Evolutionary conservation across 1,284 basidiomycete genomes (phyloP), one percentile per base, ranked within the genome.

Genomic region (Austropuccinia psidii): DNA sequence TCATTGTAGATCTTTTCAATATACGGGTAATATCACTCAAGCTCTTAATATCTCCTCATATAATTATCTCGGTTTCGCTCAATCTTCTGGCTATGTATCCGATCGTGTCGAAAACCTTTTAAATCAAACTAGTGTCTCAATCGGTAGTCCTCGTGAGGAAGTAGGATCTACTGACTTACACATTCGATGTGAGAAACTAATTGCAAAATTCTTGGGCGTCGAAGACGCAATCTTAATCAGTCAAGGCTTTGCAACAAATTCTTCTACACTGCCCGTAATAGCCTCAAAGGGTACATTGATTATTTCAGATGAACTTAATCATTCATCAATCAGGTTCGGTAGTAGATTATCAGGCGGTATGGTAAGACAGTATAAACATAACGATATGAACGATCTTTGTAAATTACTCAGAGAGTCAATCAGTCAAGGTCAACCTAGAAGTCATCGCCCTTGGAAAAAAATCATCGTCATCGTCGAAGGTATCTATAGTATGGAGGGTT

Each of bases 41-140:
- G 90, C 89, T 0, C 88, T 99, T 78, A 99, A 99, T 82, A 89
- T 98, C 77, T 95, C 93, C 9, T 97, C 93, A 5, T 98, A 99
- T 85, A 99, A 99, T 83, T 99, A 99, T 80, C 91, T 99, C 78
- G 95, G 96, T 5, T 99, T 98, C 79, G 95, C 95, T 0, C 93
- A 97, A 81, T 91, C 90, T 31, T 86, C 87, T 17, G 95, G 96
- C 33, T 90, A 90, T 11, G 97, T 93, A 79, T 90, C 95, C 1
- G 94, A 98, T 79, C 90, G 90, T 0, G 93, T 93, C 19, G 91
- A 94, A 79, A 70, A 73, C 19, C 77, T 76, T n/a, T 74, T 81
- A 37, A 74, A 76, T 50, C 74, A 76, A 33, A 79, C 81, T 74
- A 93, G 94, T 49, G 83, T 96, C 41, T 87, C 88, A 15, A 84